Percentiles rank a stretch among this genome's conserved stretches.
Conservation (phyloP, 345 rosid genomes). For the Brassica carinata region DNA sequence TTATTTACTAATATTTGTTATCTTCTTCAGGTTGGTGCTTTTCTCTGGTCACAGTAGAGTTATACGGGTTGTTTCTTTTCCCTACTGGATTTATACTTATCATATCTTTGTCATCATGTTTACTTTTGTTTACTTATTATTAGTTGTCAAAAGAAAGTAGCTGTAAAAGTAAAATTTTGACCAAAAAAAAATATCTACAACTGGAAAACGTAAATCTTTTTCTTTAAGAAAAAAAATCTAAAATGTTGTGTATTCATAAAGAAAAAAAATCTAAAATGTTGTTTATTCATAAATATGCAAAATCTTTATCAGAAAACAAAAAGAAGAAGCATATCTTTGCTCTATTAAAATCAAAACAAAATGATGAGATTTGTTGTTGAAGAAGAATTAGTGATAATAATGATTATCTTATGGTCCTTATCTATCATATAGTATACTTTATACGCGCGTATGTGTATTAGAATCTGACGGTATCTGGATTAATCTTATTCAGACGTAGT, state of each 20-base stretch:
- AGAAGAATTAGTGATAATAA: neutral
- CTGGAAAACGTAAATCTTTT: too few species aligned
- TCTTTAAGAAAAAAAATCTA: too few species aligned
- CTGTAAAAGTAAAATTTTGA: neutral
- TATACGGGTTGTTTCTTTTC: neutral
- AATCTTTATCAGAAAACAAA: neutral
- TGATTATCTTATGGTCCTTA: slow-evolving; percentile 9
- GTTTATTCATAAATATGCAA: neutral
- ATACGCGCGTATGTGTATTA: slow-evolving; percentile 21
- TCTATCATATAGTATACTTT: neutral
- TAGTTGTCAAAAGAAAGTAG: neutral
- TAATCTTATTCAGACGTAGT: slow-evolving; percentile 14
- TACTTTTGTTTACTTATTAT: neutral
- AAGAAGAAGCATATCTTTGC: neutral
- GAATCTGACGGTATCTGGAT: slow-evolving; percentile 18
- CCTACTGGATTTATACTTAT: neutral
- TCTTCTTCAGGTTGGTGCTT: slow-evolving; percentile 17
- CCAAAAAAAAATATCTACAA: neutral
- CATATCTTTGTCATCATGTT: neutral
- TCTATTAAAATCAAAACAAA: neutral
- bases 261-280: neutral
- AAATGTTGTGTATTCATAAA: too few species aligned
- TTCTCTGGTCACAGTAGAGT: slow-evolving; percentile 5
- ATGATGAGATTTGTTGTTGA: slow-evolving; percentile 18
- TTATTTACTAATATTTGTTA: neutral